Evolutionary conservation across 2,329 filamentous ascomycete genomes (phyloP).

Genomic region (Simplicillium sp.): DNA sequence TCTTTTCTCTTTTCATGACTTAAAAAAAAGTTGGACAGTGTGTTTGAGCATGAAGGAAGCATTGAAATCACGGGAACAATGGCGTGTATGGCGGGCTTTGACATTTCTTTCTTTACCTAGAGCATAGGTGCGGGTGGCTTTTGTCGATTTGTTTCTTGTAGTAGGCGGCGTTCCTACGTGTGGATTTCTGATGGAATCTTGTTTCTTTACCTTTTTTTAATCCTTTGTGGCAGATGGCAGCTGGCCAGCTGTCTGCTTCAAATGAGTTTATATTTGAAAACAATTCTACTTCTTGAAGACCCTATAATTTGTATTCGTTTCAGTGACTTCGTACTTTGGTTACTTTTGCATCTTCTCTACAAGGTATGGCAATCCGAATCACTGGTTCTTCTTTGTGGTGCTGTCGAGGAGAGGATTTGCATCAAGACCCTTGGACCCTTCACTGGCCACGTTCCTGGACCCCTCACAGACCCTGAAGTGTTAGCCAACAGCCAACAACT

Average conservation of each 20-base stretch:
- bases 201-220: constrained; percentile 12
- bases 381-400: no score
- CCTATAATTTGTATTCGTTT: no score
- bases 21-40: constrained; percentile 14
- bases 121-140: background rate
- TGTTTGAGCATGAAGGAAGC: constrained; percentile 14
- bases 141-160: background rate
- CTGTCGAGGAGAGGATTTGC: no score
- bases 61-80: constrained; percentile 10
- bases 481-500: no score
- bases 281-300: background rate
- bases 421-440: no score
- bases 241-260: constrained; percentile 4
- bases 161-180: background rate
- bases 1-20: constrained; percentile 17
- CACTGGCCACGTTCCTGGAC: no score
- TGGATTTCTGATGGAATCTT: constrained; percentile 2
- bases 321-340: no score
- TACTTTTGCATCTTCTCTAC: no score
- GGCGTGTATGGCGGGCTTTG: constrained; percentile 18
- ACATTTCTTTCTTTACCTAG: constrained; percentile 5
- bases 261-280: constrained; percentile 5
- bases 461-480: no score
- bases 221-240: constrained; percentile 4
- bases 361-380: no score